A percentile compares a stretch with the other conserved stretches of the same genome.
These are phyloP conservation scores for Tylopilus sp. DNA, from an alignment of 768 basidiomycete species.

Conservation along the genomic window DNA sequence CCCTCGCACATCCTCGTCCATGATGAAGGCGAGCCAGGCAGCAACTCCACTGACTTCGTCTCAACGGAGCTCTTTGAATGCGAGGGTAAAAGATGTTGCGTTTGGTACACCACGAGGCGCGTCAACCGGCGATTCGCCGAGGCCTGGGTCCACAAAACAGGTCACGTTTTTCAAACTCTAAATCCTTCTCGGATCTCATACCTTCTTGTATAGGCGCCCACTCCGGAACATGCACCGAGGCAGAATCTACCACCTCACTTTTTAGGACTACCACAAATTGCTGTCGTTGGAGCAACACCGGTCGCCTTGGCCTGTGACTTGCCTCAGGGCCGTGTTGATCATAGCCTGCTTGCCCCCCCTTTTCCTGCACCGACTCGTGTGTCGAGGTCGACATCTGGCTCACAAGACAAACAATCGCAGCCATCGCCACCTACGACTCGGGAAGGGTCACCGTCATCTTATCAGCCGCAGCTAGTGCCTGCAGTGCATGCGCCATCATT, in stretches of 20 bases:
- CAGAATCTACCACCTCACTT: conserved; percentile 11
- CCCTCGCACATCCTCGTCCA: conserved; percentile 25
- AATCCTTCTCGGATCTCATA: conserved; percentile 8
- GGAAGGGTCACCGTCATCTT: conserved; percentile 1
- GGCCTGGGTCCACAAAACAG: conserved; percentile 22
- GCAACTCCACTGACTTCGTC: conserved; percentile 21
- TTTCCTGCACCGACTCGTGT: conserved; percentile 25
- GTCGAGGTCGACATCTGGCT: conserved; percentile 24
- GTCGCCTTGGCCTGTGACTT: conserved; percentile 16
- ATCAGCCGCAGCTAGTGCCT: conserved; percentile 16
- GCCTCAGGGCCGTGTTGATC: conserved; percentile 23
- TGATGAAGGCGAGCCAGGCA: conserved; percentile 27
- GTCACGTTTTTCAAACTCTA: conserved; percentile 9
- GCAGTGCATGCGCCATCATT: conserved; percentile 18
- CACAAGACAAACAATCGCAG: conserved; percentile 20
- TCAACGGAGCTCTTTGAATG: conserved; percentile 23
- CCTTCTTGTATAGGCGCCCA: conserved; percentile 12
- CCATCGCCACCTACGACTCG: conserved; percentile 12
- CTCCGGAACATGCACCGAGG: conserved; percentile 16
- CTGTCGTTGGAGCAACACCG: conserved; percentile 31
- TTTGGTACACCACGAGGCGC: conserved; percentile 24
- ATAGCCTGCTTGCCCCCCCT: conserved; percentile 24
- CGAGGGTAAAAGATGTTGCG: conserved; percentile 13
- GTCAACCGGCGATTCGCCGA: conserved; percentile 23
- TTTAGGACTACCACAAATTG: conserved; percentile 27